phyloP scores from a whole-genome alignment of 2,329 filamentous ascomycete genomes.

The Curvularia verruculosa region DNA sequence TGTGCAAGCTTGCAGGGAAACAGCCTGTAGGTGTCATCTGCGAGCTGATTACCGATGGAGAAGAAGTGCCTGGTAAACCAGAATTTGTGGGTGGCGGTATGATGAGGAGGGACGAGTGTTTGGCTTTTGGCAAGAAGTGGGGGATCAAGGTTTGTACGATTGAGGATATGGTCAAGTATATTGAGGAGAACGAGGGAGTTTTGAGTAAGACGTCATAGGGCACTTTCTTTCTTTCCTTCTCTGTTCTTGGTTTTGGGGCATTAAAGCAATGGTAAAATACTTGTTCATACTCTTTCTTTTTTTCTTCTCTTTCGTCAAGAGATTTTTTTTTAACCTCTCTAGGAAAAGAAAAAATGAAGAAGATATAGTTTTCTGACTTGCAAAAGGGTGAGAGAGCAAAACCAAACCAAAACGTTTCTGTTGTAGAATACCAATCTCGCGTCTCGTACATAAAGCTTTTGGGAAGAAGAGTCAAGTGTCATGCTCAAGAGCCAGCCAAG shows the following conservation, averaged over 20 bases:
- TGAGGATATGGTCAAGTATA: constrained; percentile 80
- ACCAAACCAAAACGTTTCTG: too few relatives aligned
- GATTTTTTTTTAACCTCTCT: background rate
- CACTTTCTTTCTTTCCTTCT: background rate
- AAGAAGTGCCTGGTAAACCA: constrained; percentile 70
- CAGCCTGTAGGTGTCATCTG: constrained; percentile 79
- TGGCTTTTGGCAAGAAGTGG: constrained; percentile 86
- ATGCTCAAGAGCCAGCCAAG: too few relatives aligned
- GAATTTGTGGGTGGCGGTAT: constrained; percentile 75
- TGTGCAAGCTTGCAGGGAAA: constrained; percentile 82
- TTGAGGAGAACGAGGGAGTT: constrained; percentile 74
- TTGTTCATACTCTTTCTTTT: background rate
- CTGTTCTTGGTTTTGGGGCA: too few relatives aligned
- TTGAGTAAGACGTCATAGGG: constrained; percentile 12
- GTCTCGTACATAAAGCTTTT: background rate
- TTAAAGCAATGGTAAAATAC: too few relatives aligned
- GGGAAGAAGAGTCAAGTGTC: too few relatives aligned
- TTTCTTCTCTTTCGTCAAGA: too few relatives aligned
- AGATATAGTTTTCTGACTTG: background rate
- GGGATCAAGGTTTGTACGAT: constrained; percentile 95
- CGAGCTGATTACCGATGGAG: constrained; percentile 88
- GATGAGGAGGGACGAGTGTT: constrained; percentile 87
- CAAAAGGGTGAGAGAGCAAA: too few relatives aligned
- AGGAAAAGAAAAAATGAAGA: background rate
- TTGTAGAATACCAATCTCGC: background rate